These are phyloP conservation scores for Kodamaea arcana DNA, from an alignment of 1,139 yeast genomes.

Conservation along the genomic window DNA sequence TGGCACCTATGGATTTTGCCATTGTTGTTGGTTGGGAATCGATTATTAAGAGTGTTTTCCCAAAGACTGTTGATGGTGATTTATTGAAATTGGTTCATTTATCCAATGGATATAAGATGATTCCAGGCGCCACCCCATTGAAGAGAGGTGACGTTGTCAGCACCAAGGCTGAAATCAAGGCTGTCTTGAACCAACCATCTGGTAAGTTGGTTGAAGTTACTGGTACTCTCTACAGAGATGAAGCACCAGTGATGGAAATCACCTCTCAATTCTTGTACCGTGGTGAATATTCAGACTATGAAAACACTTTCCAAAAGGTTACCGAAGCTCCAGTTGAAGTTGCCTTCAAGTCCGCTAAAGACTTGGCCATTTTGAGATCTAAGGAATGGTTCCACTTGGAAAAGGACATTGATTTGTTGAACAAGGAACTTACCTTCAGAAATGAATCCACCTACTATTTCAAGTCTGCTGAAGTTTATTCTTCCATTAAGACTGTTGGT, in stretches of 20 bases:
- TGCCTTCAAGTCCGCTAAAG: conserved; percentile 69
- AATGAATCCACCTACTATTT: conserved; percentile 79
- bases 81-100: conserved; percentile 88
- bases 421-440: conserved; percentile 84
- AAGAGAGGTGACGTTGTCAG: conserved; percentile 83
- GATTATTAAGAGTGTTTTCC: conserved; percentile 95
- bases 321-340: conserved; percentile 86
- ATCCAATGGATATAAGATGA: conserved; percentile 91
- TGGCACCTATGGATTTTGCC: conserved; percentile 99
- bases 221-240: conserved; percentile 79
- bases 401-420: conserved; percentile 63
- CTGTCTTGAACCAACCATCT: conserved; percentile 84
- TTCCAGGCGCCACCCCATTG: conserved; percentile 88
- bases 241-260: conserved; percentile 85
- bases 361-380: conserved; percentile 86
- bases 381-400: conserved; percentile 97
- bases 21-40: conserved; percentile 99
- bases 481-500: conserved; percentile 82
- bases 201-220: conserved; percentile 96
- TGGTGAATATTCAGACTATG: conserved; percentile 82
- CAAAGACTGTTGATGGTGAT: conserved; percentile 94
- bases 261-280: conserved; percentile 94
- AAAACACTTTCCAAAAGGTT: conserved; percentile 87
- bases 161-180: conserved; percentile 78
- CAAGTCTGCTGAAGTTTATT: conserved; percentile 71